Evolutionary conservation across 352 stramenopile genomes (phyloP).

Genomic region (Elongisporangium prolatum): DNA sequence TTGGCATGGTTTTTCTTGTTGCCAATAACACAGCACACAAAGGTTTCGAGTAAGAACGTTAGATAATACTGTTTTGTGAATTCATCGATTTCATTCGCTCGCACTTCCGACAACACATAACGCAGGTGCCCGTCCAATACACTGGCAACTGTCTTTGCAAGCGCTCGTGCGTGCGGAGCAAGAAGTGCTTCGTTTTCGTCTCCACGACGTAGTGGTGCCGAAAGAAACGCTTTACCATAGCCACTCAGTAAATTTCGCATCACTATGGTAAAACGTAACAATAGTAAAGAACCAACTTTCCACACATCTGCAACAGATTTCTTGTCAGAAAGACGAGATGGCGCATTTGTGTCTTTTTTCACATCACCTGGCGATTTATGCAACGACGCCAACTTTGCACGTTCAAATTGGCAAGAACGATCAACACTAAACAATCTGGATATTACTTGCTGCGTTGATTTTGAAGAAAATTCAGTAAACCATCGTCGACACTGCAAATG

Average conservation of each 20-base stretch:
- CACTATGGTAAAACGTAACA: slow-evolving; percentile 74
- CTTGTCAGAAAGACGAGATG: slow-evolving; percentile 2
- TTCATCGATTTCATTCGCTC: slow-evolving; percentile 36
- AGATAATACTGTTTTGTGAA: slow-evolving; percentile 79
- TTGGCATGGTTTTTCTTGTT: slow-evolving; percentile 76
- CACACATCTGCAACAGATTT: slow-evolving; percentile 36
- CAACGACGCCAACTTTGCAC: slow-evolving; percentile 50
- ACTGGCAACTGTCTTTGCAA: slow-evolving; percentile 39
- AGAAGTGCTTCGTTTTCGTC: slow-evolving; percentile 55
- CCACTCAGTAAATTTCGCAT: slow-evolving; percentile 56
- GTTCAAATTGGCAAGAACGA: slow-evolving; percentile 67
- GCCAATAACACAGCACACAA: slow-evolving; percentile 69
- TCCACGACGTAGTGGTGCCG: slow-evolving; percentile 44
- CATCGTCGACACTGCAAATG: slow-evolving; percentile 71
- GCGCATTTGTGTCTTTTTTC: slow-evolving; percentile 18
- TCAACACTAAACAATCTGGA: slow-evolving; percentile 67
- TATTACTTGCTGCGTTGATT: slow-evolving; percentile 49
- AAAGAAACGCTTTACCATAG: slow-evolving; percentile 69
- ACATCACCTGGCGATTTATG: slow-evolving; percentile 17
- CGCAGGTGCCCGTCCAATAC: slow-evolving; percentile 47
- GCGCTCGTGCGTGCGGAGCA: slow-evolving; percentile 45
- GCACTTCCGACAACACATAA: slow-evolving; percentile 35
- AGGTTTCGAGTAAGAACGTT: slow-evolving; percentile 74
- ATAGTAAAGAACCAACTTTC: slow-evolving; percentile 75
- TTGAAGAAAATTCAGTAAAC: slow-evolving; percentile 69